Evolutionary conservation across 306 rosid species (phyloP), one percentile per base, ranked within the genome.

Genomic region (Cotoneaster glaucophyllus): DNA sequence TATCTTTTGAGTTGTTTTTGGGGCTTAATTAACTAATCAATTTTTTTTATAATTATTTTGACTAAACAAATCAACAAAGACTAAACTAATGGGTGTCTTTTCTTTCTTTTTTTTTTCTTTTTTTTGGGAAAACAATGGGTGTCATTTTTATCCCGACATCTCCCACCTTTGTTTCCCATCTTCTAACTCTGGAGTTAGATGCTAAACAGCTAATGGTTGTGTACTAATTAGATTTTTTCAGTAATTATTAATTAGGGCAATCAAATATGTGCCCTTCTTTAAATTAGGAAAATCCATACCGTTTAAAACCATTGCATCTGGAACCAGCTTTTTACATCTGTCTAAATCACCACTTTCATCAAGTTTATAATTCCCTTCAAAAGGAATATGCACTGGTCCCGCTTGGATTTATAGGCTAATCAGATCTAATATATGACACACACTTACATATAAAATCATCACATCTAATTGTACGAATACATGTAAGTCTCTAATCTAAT

Each of bases 101-200:
- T n/a, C n/a, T n/a, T n/a, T n/a, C n/a, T n/a, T n/a, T n/a, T n/a
- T n/a, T n/a, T n/a, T n/a, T n/a, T n/a, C n/a, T n/a, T n/a, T n/a
- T n/a, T n/a, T n/a, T n/a, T n/a, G n/a, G n/a, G n/a, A n/a, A n/a
- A n/a, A n/a, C n/a, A 87, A 85, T 85, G 91, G 88, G 84, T 88
- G 96, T 84, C 89, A 93, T 87, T 81, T 88, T 86, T 86, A 82
- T 93, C 74, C 97, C 97, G 91, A 93, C 97, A 93, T 76, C 57
- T 83, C 32, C 80, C 85, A 9, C 79, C 80, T 70, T 67, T 83
- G 96, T 90, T 90, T 93, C 97, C 97, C 86, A 84, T 87, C 87
- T 84, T 87, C 93, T 89, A 86, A 84, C 96, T 92, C 29, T 13
- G 31, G 29, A 17, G 29, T 78, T 45, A 69, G 77, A 77, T 86